Conservation (phyloP, 192 early-diverging fungal species). For the Nowakowskiella sp. region DNA sequence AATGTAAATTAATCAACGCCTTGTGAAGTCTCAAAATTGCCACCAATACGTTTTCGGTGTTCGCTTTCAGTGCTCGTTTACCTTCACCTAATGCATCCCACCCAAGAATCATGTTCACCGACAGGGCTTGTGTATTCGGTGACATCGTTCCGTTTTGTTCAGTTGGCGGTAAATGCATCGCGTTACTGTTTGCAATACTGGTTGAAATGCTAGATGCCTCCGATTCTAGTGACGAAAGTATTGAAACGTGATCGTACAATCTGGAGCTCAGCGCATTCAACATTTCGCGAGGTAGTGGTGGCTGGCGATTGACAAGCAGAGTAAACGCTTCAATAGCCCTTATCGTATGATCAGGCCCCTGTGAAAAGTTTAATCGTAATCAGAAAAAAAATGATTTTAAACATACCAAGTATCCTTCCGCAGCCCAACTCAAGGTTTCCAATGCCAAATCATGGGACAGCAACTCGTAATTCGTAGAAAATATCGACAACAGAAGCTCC, state of each 20-base stretch:
- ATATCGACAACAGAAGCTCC: slow-evolving; percentile 24
- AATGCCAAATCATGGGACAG: slow-evolving; percentile 17
- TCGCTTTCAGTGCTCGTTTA: slow-evolving; percentile 1
- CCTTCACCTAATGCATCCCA: slow-evolving; percentile 10
- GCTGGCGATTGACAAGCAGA: slow-evolving; percentile 16
- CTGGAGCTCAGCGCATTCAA: slow-evolving; percentile 19
- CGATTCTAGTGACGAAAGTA: slow-evolving; percentile 10
- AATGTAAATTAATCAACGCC: slow-evolving; percentile 16
- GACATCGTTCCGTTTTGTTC: too few species aligned
- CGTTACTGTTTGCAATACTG: too few species aligned
- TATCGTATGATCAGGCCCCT: slow-evolving; percentile 18
- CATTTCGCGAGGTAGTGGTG: slow-evolving; percentile 8
- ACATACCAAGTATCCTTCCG: slow-evolving; percentile 31
- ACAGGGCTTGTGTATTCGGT: too few species aligned
- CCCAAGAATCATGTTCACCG: not conserved
- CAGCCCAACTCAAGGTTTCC: slow-evolving; percentile 30
- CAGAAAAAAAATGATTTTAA: slow-evolving; percentile 2
- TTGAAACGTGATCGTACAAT: slow-evolving; percentile 26
- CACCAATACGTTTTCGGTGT: slow-evolving; percentile 12
- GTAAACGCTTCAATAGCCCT: slow-evolving; percentile 23
- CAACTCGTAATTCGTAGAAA: slow-evolving; percentile 19
- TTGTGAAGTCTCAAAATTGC: slow-evolving; percentile 20
- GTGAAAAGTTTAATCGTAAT: too few species aligned
- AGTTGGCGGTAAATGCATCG: too few species aligned
- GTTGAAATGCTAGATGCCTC: too few species aligned